Conservation (phyloP, 441 rosid species). For the Flueggea neowawraea region DNA sequence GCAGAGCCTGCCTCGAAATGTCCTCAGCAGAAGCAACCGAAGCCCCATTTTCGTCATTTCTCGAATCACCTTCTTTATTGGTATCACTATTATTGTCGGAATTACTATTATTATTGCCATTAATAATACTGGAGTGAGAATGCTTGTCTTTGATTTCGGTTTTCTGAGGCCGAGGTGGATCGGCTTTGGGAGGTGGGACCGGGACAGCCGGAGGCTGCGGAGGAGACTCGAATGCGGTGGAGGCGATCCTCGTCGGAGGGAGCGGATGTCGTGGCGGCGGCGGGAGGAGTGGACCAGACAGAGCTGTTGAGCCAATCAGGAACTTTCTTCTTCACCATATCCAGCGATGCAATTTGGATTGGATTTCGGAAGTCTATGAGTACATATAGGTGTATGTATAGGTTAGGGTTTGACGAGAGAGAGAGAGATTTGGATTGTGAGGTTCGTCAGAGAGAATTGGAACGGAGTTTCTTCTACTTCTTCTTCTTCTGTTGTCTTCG, state of each 20-base stretch:
- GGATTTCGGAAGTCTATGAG: no score
- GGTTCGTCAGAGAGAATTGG: no score
- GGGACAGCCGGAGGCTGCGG: constrained; percentile 25
- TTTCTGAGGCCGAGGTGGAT: constrained; percentile 8
- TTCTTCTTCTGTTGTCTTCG: no score
- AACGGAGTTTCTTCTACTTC: no score
- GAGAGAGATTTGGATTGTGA: no score
- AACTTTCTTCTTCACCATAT: constrained; percentile 84
- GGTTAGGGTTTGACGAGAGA: no score
- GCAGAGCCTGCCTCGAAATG: constrained; percentile 74
- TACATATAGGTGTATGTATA: no score
- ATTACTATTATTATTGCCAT: constrained; percentile 5
- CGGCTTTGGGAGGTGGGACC: background rate
- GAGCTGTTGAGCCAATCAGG: constrained; percentile 99
- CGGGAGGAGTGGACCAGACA: constrained; percentile 71
- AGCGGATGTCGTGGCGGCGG: constrained; percentile 25
- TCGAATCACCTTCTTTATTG: background rate
- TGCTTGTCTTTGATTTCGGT: constrained; percentile 37
- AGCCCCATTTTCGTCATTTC: constrained; percentile 30
- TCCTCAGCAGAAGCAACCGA: constrained; percentile 55
- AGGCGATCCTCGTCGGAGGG: background rate
- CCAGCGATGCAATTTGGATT: background rate
- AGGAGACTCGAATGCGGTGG: constrained; percentile 7
- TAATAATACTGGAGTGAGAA: constrained; percentile 18
- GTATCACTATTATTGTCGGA: constrained; percentile 9